phyloP scores from a whole-genome alignment of 495 filamentous ascomycete genomes.

The Lophiostoma macrostomum region DNA sequence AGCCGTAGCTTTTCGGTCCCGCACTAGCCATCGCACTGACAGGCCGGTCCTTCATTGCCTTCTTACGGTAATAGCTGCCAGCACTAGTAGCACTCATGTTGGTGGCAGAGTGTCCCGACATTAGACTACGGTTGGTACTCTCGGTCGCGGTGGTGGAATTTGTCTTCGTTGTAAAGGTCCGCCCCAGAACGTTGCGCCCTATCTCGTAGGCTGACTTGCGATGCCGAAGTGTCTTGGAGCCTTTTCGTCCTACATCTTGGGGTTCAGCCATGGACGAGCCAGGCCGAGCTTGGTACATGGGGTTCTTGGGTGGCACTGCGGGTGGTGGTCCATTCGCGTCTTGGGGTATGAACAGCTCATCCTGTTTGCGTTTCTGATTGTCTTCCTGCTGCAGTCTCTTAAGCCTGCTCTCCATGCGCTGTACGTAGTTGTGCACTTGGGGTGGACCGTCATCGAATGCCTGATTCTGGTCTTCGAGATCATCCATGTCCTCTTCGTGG shows the following conservation, averaged over 20 bases:
- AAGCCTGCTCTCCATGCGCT: constrained; percentile 81
- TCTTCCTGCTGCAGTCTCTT: constrained; percentile 67
- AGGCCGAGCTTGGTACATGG: constrained; percentile 43
- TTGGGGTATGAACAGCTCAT: constrained; percentile 39
- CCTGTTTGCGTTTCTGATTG: constrained; percentile 38
- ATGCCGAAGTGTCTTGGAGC: constrained; percentile 44
- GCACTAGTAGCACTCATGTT: constrained; percentile 93
- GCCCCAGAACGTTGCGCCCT: constrained; percentile 62
- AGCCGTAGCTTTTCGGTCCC: constrained; percentile 34
- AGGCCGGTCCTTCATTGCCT: constrained; percentile 45
- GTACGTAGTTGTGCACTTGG: constrained; percentile 77
- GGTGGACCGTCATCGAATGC: constrained; percentile 60
- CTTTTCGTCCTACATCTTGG: constrained; percentile 25
- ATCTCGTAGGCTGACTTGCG: constrained; percentile 86
- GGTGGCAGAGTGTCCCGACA: constrained; percentile 89
- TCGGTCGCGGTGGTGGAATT: constrained; percentile 71
- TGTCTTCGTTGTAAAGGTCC: constrained; percentile 84
- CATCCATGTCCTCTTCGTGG: constrained; percentile 13
- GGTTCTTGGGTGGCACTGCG: constrained; percentile 44
- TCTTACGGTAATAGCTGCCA: constrained; percentile 80
- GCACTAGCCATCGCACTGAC: constrained; percentile 51
- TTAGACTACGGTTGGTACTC: constrained; percentile 78
- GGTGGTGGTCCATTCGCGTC: constrained; percentile 40
- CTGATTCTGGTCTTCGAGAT: background rate
- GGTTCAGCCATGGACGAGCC: constrained; percentile 52